Evolutionary conservation across 2,329 filamentous ascomycete species (phyloP), one percentile per base, ranked within the genome.

Genomic region (Phoma herbarum): DNA sequence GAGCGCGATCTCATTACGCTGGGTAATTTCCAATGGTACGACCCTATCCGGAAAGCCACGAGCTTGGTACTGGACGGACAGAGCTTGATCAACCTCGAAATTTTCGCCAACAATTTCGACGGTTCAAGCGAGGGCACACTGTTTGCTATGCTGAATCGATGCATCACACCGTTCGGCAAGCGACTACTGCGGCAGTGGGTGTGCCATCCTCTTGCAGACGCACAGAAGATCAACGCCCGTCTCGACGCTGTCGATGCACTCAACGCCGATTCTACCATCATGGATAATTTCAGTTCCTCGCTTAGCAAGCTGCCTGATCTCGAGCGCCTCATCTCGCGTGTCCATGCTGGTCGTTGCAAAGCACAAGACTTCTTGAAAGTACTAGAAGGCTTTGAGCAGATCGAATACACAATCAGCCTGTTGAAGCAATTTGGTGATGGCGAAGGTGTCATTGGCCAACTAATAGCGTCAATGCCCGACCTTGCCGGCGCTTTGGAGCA

Each of bases 151-250:
- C 85, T 99, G 51, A 98, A 99, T 76, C 88, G 92, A 50, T 99
- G 95, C 74, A 90, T 97, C 62, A 98, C 95, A 3, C 94, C 95
- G 0, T 99, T 99, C 73, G 95, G 95, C 57, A 99, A 99, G 79
- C 90, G 95, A 11, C 87, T 97, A 76, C 93, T 99, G 76, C 90
- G 93, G 53, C 93, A 97, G 75, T 99, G 95, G 95, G 90, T 99
- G 2, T 98, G 94, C 70, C 95, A 99, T 76, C 95, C 95, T 2
- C 83, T 99, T 14, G 92, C 93, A 74, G 90, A 97, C 77, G 88
- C 91, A 6, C 80, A 84, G 35, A 93, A 90, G 73, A 97, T 99
- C 81, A 97, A 98, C 70, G 93, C 96, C 64, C 88, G 95, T 6
- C 82, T 99, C 11, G 93, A 99, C 78, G 95, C 95, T 5, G 93